A percentile compares a stretch with the other conserved stretches of the same genome.
Evolutionary conservation across 768 basidiomycete species (phyloP).

Genomic region (Pleurotus giganteus): DNA sequence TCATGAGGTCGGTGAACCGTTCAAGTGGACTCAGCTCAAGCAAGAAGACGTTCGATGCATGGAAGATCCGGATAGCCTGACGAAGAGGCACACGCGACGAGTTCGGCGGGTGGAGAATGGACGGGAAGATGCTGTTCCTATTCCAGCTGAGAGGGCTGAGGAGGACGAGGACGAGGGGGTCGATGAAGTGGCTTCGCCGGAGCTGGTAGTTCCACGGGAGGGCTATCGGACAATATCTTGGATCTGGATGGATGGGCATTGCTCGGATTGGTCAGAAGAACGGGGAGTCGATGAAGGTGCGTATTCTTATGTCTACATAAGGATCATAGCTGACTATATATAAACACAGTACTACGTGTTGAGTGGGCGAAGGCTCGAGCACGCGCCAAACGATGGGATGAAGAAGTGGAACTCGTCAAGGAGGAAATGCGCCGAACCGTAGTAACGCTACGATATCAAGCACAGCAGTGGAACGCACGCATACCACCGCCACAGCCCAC

Average conservation of each 20-base stretch:
- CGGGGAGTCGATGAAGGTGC: not conserved
- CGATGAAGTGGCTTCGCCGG: not conserved
- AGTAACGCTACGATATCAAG: not conserved
- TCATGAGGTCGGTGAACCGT: not conserved
- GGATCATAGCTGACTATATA: not conserved
- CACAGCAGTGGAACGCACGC: not conserved
- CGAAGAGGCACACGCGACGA: not conserved
- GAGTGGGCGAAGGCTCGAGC: not conserved
- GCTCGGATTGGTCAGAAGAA: not conserved
- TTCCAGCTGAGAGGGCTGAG: not conserved
- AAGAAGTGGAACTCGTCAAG: not conserved
- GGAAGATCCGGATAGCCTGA: not conserved
- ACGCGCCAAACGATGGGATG: not conserved
- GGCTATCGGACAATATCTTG: not conserved
- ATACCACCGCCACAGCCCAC: too few relatives aligned
- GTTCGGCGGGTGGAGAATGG: not conserved
- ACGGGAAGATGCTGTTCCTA: not conserved
- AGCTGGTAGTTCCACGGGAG: not conserved
- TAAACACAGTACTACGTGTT: not conserved
- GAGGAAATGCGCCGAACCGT: not conserved
- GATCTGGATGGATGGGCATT: too few relatives aligned
- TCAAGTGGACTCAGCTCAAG: not conserved
- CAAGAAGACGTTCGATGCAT: slow-evolving; percentile 1
- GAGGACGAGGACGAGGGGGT: not conserved
- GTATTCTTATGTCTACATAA: not conserved